Conservation (phyloP, 495 filamentous ascomycete species). For the Copromyces sp. region DNA sequence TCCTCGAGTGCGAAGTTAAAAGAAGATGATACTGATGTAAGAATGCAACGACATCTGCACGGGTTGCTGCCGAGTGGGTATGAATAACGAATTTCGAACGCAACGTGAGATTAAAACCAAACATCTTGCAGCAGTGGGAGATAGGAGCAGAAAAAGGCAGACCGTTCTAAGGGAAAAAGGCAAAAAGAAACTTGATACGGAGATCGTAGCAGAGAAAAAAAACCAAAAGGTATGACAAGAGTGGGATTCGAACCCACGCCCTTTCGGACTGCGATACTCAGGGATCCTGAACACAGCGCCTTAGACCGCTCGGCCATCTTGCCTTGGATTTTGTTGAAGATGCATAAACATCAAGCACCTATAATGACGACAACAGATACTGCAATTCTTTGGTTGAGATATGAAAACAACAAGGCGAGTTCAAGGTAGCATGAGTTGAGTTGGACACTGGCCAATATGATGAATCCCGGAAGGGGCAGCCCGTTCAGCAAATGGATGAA, state of each 20-base stretch:
- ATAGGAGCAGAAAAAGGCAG: background rate
- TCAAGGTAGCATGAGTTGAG: background rate
- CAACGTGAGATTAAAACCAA: background rate
- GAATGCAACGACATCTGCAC: background rate
- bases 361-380: too few relatives aligned
- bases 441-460: background rate
- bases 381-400: background rate
- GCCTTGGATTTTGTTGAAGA: constrained; percentile 1
- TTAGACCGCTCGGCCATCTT: constrained; percentile 17
- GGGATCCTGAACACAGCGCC: constrained; percentile 11
- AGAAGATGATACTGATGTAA: background rate
- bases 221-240: constrained; percentile 4
- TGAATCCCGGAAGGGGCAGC: background rate
- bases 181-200: background rate
- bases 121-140: background rate
- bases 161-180: background rate
- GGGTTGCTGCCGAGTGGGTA: background rate
- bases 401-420: background rate
- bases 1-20: background rate
- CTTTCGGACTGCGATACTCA: background rate
- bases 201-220: background rate
- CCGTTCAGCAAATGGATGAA: background rate
- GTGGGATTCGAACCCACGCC: constrained; percentile 12
- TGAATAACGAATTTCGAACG: background rate
- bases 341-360: accelerated